Conservation (phyloP, 768 basidiomycete genomes). For the Neoboletus magnificus region DNA sequence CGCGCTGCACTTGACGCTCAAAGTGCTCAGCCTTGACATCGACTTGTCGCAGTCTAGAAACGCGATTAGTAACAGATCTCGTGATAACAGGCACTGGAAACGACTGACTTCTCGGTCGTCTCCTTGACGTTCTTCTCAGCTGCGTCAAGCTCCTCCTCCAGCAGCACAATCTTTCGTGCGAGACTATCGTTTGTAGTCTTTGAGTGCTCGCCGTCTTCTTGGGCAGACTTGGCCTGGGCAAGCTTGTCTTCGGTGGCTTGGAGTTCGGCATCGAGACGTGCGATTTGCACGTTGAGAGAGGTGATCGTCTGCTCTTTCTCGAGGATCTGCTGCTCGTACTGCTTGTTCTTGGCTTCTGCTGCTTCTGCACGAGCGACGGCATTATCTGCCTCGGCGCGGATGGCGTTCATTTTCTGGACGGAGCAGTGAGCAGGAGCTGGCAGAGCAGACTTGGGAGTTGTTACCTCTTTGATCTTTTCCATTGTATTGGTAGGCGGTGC, state of each 20-base stretch:
- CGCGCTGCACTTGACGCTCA: slow-evolving; percentile 82
- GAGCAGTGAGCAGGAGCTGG: background rate
- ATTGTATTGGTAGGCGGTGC: slow-evolving; percentile 28
- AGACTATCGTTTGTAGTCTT: slow-evolving; percentile 73
- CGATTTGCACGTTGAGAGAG: slow-evolving; percentile 72
- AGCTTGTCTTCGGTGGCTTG: slow-evolving; percentile 71
- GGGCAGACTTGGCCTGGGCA: slow-evolving; percentile 57
- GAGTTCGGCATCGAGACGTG: slow-evolving; percentile 60
- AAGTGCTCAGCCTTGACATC: slow-evolving; percentile 99
- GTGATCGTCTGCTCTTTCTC: slow-evolving; percentile 82
- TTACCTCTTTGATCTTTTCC: slow-evolving; percentile 50
- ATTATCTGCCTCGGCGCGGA: slow-evolving; percentile 83
- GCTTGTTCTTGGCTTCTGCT: slow-evolving; percentile 83
- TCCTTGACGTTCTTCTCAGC: slow-evolving; percentile 98
- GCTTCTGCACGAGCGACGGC: slow-evolving; percentile 81
- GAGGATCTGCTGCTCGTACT: slow-evolving; percentile 65
- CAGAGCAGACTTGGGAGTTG: fast-evolving
- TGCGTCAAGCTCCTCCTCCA: slow-evolving; percentile 94
- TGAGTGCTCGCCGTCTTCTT: slow-evolving; percentile 65
- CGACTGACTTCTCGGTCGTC: slow-evolving; percentile 88
- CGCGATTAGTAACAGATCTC: slow-evolving; percentile 19
- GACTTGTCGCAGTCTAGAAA: slow-evolving; percentile 80
- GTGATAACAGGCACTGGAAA: slow-evolving; percentile 4
- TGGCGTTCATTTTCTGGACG: slow-evolving; percentile 64
- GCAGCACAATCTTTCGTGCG: slow-evolving; percentile 77